Evolutionary conservation across 208 protist species (phyloP).

Genomic region (Entamoeba moshkovskii): DNA sequence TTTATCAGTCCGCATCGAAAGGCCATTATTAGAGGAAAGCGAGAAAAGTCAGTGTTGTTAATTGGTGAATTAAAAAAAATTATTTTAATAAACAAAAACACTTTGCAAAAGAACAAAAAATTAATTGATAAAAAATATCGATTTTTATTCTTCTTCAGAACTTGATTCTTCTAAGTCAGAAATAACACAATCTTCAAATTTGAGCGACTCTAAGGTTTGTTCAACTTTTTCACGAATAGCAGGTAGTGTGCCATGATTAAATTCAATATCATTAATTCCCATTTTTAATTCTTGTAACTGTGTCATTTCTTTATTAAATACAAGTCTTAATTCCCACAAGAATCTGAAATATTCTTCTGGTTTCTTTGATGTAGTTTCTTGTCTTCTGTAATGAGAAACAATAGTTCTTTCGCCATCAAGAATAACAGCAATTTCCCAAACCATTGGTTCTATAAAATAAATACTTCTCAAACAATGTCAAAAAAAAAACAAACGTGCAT

Average conservation of each 20-base stretch:
- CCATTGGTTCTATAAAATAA: too few species aligned
- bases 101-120: neutral
- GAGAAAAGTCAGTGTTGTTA: neutral
- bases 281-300: neutral
- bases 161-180: neutral
- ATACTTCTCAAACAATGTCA: too few species aligned
- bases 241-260: neutral
- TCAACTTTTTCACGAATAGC: neutral
- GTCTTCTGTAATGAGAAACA: neutral
- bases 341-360: neutral
- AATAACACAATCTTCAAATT: neutral
- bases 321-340: neutral
- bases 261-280: neutral
- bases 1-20: neutral
- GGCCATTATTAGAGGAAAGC: neutral
- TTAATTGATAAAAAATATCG: neutral
- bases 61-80: neutral
- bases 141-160: neutral
- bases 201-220: neutral
- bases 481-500: too few species aligned
- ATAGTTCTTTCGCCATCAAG: neutral
- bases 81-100: neutral
- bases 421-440: neutral
- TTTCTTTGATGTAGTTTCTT: neutral
- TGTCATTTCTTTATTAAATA: neutral